Evolutionary conservation across 306 rosid species (phyloP), one percentile per base, ranked within the genome.

Genomic region (Luffa acutangula): DNA sequence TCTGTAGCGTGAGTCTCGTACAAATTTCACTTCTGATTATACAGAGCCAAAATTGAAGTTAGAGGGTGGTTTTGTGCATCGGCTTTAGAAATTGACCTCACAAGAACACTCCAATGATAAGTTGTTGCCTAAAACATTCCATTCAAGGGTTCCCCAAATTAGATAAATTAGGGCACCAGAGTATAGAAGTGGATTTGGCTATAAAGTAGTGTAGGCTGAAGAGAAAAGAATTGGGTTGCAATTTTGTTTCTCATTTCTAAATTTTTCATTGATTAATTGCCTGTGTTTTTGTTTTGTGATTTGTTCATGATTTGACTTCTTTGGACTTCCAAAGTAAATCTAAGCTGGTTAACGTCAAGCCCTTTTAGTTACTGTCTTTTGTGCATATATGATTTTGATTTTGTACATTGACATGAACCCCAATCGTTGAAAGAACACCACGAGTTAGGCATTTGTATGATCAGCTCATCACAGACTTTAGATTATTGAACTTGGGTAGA

Each of bases 1-100:
- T 0, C 18, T 85, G 13, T 89, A 87, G 88, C 46, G 76, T 21
- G 57, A 45, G 76, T 71, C 6, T 21, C 57, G 39, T 71, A 25
- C 54, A 70, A 12, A 45, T 70, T 45, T 45, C 56, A 11, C 14
- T 25, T 60, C 39, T 20, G 70, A 64, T 64, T 60, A 11, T 14
- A 64, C 45, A 64, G 45, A 36, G 70, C 20, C 20, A 14, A 14
- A 36, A 36, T 33, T 64, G 70, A 64, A 33, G 74, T 17, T 37
- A 33, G 74, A 41, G 33, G 4, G 51, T 41, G 4, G 51, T 41
- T 39, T 41, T 66, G 14, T 66, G 33, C 74, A 18, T 64, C 11
- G 20, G 45, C 45, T 64, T 6, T 64, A 2, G 11, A 41, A 17
- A 66, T 41, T 41, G 48, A 66, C 33, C 14, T 9, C 51, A 20